Conservation (phyloP, 768 basidiomycete genomes). For the Pholiota conissans region DNA sequence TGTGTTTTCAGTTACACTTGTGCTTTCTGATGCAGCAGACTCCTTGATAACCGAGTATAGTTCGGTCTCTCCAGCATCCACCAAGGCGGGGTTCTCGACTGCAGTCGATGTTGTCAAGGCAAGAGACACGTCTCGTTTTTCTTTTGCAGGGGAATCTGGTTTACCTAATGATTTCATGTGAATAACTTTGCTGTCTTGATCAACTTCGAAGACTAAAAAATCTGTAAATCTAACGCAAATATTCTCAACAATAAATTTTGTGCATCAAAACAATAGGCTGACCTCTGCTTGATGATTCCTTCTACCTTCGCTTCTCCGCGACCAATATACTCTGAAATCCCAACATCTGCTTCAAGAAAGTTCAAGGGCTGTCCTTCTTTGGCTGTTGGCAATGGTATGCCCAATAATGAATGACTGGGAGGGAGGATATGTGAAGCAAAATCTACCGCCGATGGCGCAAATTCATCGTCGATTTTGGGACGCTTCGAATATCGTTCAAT, state of each 20-base stretch:
- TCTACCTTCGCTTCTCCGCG: constrained; percentile 69
- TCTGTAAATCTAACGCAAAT: constrained; percentile 79
- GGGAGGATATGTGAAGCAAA: constrained; percentile 51
- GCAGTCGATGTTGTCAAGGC: not conserved
- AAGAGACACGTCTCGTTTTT: constrained; percentile 16
- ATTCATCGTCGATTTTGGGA: constrained; percentile 34
- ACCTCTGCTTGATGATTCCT: constrained; percentile 98
- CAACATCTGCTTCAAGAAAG: constrained; percentile 80
- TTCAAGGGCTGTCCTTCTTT: constrained; percentile 52
- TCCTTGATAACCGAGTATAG: too few relatives aligned
- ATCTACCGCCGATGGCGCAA: not conserved
- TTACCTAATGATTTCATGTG: constrained; percentile 78
- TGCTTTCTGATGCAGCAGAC: too few relatives aligned
- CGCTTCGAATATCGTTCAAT: constrained; percentile 46
- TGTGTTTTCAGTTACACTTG: not conserved
- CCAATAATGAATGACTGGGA: constrained; percentile 72
- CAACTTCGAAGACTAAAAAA: constrained; percentile 92
- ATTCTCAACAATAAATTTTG: not conserved
- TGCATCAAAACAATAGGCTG: constrained; percentile 17
- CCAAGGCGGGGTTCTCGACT: not conserved
- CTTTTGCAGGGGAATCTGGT: constrained; percentile 58
- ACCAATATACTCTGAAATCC: constrained; percentile 86
- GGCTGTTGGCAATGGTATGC: constrained; percentile 50
- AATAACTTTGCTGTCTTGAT: constrained; percentile 75
- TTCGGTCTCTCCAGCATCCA: not conserved